Conservation (phyloP, 2,329 filamentous ascomycete genomes). For the Septoria linicola region DNA sequence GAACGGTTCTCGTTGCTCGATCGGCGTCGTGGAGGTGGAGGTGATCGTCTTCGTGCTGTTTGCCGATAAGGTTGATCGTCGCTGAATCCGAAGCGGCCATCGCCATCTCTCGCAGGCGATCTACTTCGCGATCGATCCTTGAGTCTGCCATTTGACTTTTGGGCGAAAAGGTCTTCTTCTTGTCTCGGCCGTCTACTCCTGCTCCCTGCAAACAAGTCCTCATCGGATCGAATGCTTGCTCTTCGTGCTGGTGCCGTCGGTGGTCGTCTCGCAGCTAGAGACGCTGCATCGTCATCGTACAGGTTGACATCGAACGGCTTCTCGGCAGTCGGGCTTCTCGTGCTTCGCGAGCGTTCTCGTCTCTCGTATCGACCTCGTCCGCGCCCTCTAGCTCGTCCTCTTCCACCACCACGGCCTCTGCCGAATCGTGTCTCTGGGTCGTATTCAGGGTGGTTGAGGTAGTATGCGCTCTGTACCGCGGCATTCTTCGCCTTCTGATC, state of each 20-base stretch:
- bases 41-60: conserved; percentile 45
- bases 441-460: conserved; percentile 85
- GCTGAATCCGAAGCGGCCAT: conserved; percentile 51
- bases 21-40: conserved; percentile 37
- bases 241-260: conserved; percentile 14
- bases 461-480: conserved; percentile 80
- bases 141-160: conserved; percentile 45
- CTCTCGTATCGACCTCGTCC: conserved; percentile 57
- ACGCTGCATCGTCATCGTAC: conserved; percentile 68
- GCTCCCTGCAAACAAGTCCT: conserved; percentile 22
- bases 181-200: conserved; percentile 17
- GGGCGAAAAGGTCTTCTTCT: conserved; percentile 37
- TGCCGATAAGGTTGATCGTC: conserved; percentile 50
- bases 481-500: conserved; percentile 82
- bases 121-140: conserved; percentile 56
- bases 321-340: conserved; percentile 36
- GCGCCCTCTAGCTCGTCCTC: conserved; percentile 40
- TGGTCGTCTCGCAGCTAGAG: conserved; percentile 12
- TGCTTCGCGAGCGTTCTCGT: conserved; percentile 47
- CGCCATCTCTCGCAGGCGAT: conserved; percentile 53
- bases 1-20: conserved; percentile 27
- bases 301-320: conserved; percentile 69
- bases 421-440: conserved; percentile 70
- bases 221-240: neutral
- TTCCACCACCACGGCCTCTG: conserved; percentile 40